Evolutionary conservation across 1,284 basidiomycete genomes (phyloP).

Genomic region (Phaffia rhodozyma): DNA sequence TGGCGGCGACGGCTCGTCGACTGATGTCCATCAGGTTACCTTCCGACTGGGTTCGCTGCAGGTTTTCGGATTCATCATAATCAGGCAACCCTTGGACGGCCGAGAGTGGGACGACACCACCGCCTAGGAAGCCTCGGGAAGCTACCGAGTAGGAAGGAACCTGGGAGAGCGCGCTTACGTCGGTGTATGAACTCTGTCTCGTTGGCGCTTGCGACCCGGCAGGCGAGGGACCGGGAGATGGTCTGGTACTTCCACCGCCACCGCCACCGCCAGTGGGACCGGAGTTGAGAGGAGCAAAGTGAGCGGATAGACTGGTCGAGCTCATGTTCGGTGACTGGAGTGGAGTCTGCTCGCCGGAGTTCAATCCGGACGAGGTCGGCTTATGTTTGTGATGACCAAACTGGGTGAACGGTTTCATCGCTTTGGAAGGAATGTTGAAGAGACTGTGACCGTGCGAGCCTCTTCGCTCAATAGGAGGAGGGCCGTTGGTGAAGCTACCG

Average conservation of each 20-base stretch:
- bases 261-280: constrained; percentile 15
- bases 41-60: constrained; percentile 22
- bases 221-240: background rate
- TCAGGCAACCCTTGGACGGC: constrained; percentile 61
- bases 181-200: constrained; percentile 15
- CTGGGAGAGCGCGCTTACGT: constrained; percentile 35
- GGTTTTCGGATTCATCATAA: constrained; percentile 53
- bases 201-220: constrained; percentile 1
- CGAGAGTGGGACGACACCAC: constrained; percentile 68
- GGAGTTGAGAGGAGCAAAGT: constrained; percentile 15
- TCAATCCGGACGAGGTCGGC: constrained; percentile 3
- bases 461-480: constrained; percentile 13
- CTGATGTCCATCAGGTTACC: constrained; percentile 4
- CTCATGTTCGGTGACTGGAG: constrained; percentile 9
- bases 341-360: constrained; percentile 13
- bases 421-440: constrained; percentile 23
- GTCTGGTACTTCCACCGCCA: too few relatives aligned
- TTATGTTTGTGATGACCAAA: constrained; percentile 13
- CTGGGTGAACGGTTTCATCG: constrained; percentile 24
- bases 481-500: background rate
- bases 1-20: background rate
- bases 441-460: constrained; percentile 20
- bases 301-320: background rate
- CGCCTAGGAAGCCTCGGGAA: constrained; percentile 65
- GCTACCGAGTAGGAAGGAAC: constrained; percentile 72